phyloP scores from a whole-genome alignment of 495 filamentous ascomycete genomes.

The Penicillium ochrochloron region DNA sequence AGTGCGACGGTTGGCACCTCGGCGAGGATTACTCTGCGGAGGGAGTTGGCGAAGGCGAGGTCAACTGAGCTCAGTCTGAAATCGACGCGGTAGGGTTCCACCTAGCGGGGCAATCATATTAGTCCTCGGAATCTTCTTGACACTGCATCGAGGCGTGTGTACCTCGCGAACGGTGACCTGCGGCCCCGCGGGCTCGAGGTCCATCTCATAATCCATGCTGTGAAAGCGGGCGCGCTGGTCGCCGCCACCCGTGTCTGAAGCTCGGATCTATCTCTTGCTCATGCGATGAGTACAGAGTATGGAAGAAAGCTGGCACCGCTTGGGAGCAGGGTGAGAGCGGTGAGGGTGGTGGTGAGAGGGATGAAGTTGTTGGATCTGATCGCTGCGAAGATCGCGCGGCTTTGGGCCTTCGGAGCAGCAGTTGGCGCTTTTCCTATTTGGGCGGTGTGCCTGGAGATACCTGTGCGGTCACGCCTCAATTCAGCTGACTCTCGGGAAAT shows the following conservation, averaged over 20 bases:
- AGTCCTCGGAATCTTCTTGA: conserved; percentile 5
- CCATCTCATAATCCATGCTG: conserved; percentile 73
- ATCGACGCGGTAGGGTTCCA: conserved; percentile 70
- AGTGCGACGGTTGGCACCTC: conserved; percentile 96
- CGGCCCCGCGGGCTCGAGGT: conserved; percentile 66
- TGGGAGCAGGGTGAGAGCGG: conserved; percentile 1
- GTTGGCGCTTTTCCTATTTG: conserved; percentile 45
- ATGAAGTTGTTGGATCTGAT: conserved; percentile 16
- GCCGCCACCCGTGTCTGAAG: conserved; percentile 27
- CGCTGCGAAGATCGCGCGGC: conserved; percentile 28
- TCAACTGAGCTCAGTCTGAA: conserved; percentile 81
- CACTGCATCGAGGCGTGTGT: conserved; percentile 8
- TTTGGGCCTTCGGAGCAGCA: conserved; percentile 33
- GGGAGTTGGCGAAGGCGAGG: conserved; percentile 89
- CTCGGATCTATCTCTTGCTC: conserved; percentile 14
- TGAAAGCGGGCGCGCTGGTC: conserved; percentile 34
- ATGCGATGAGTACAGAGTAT: neutral
- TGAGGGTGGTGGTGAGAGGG: neutral
- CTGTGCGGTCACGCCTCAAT: neutral
- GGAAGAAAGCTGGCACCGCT: neutral
- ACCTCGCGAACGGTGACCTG: conserved; percentile 75
- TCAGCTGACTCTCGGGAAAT: neutral
- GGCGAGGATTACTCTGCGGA: conserved; percentile 89
- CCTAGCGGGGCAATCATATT: conserved; percentile 49
- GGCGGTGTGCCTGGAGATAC: conserved; percentile 19